Evolutionary conservation across 495 filamentous ascomycete species (phyloP).

Genomic region (Evansstolkia leycettana): DNA sequence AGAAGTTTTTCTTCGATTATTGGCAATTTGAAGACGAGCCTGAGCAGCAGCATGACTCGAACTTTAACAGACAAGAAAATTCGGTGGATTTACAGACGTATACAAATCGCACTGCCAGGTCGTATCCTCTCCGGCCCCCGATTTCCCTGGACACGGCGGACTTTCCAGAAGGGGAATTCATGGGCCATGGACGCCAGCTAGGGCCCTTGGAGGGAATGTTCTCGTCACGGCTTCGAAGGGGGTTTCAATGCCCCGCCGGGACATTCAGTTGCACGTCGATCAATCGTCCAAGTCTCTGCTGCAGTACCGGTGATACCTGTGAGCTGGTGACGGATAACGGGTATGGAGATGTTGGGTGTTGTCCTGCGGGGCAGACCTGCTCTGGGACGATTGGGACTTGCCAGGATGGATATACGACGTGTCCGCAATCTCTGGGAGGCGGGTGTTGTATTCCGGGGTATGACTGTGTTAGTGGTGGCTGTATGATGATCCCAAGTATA

Average conservation of each 20-base stretch:
- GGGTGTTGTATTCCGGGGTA: constrained; percentile 83
- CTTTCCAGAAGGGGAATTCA: too few relatives aligned
- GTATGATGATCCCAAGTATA: constrained; percentile 24
- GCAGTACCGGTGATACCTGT: constrained; percentile 53
- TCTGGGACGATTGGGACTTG: constrained; percentile 52
- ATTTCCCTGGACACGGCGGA: constrained; percentile 27
- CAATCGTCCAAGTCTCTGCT: constrained; percentile 66
- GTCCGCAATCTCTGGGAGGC: constrained; percentile 56
- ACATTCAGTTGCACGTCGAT: constrained; percentile 58
- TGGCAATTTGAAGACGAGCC: constrained; percentile 37
- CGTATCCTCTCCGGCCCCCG: constrained; percentile 25
- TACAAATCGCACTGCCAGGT: constrained; percentile 8
- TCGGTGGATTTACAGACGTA: neutral
- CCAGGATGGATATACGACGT: constrained; percentile 50
- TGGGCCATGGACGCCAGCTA: constrained; percentile 8
- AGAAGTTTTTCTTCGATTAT: constrained; percentile 67
- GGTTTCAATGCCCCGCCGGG: constrained; percentile 64
- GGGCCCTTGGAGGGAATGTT: constrained; percentile 9
- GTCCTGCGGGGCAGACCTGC: constrained; percentile 60
- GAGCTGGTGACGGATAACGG: constrained; percentile 60
- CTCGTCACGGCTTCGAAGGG: constrained; percentile 22
- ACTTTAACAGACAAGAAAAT: neutral
- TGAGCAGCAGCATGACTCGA: neutral
- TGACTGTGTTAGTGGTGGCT: constrained; percentile 67
- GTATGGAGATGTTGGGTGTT: constrained; percentile 74